phyloP scores from a whole-genome alignment of 2,329 filamentous ascomycete genomes.

The Botryotinia narcissicola region DNA sequence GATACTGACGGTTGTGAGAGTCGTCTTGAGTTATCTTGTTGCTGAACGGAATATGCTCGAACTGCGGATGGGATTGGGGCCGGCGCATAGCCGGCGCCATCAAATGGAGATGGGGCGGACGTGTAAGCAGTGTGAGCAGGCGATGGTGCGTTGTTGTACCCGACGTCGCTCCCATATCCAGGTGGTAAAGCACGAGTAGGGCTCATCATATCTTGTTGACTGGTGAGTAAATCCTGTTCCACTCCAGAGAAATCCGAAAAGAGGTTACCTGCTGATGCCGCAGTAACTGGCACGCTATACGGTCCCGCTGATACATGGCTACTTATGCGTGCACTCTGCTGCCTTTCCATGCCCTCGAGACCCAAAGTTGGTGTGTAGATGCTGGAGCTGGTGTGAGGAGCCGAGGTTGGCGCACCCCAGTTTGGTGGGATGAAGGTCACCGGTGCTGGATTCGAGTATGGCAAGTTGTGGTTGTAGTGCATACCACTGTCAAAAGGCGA shows the following conservation, averaged over 20 bases:
- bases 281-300: conserved; percentile 68
- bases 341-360: conserved; percentile 56
- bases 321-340: conserved; percentile 58
- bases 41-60: conserved; percentile 56
- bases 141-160: conserved; percentile 64
- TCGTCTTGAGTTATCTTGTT: conserved; percentile 59
- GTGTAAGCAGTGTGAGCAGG: conserved; percentile 37
- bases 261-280: conserved; percentile 70
- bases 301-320: conserved; percentile 62
- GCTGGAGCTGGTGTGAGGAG: conserved; percentile 50
- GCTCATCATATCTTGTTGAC: conserved; percentile 71
- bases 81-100: conserved; percentile 71
- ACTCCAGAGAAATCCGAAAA: conserved; percentile 54
- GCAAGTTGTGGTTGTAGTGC: conserved; percentile 72
- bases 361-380: conserved; percentile 60
- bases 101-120: conserved; percentile 61
- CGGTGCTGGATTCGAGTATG: conserved; percentile 51
- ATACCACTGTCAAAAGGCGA: conserved; percentile 58
- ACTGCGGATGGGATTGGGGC: conserved; percentile 47
- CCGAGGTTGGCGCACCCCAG: conserved; percentile 72
- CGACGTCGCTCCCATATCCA: conserved; percentile 63
- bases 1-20: conserved; percentile 82
- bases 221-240: conserved; percentile 63
- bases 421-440: conserved; percentile 61
- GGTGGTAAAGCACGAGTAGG: conserved; percentile 60